Conservation (phyloP, 805 yeast genomes). For the Nakazawaea siamensis region DNA sequence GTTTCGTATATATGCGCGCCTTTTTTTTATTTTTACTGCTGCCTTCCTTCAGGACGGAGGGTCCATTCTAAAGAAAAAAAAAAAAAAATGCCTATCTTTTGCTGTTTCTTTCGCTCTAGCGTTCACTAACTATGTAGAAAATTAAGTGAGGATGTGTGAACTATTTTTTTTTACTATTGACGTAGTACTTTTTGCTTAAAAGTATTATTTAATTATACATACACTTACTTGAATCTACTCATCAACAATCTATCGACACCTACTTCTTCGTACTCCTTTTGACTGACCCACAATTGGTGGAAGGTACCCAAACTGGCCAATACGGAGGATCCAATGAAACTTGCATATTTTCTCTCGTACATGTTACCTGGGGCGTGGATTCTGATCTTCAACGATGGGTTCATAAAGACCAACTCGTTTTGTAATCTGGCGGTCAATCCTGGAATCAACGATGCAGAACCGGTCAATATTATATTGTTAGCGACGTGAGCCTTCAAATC, state of each 20-base stretch:
- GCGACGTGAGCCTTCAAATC: conserved; percentile 82
- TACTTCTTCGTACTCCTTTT: conserved; percentile 78
- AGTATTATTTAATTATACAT: too few relatives aligned
- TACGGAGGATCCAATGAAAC: conserved; percentile 93
- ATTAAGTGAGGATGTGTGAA: too few relatives aligned
- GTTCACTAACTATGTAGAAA: too few relatives aligned
- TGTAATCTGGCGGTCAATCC: conserved; percentile 73
- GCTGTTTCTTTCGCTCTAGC: too few relatives aligned
- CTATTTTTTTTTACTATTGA: too few relatives aligned
- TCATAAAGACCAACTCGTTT: conserved; percentile 55
- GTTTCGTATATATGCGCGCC: too few relatives aligned
- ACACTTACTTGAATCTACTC: conserved; percentile 65
- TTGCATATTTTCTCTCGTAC: conserved; percentile 67
- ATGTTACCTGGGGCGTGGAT: conserved; percentile 75
- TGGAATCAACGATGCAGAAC: conserved; percentile 74
- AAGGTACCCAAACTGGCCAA: conserved; percentile 85
- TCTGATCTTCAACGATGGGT: conserved; percentile 83
- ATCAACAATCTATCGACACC: conserved; percentile 75
- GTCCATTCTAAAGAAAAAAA: too few relatives aligned
- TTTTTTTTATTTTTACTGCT: too few relatives aligned
- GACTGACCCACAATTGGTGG: conserved; percentile 92
- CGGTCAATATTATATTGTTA: conserved; percentile 81
- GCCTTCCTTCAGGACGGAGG: too few relatives aligned
- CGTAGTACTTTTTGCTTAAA: too few relatives aligned
- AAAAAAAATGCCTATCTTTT: neutral